These are phyloP conservation scores for Cetraspora pellucida DNA, from an alignment of 192 early-diverging fungal genomes.

Conservation along the genomic window DNA sequence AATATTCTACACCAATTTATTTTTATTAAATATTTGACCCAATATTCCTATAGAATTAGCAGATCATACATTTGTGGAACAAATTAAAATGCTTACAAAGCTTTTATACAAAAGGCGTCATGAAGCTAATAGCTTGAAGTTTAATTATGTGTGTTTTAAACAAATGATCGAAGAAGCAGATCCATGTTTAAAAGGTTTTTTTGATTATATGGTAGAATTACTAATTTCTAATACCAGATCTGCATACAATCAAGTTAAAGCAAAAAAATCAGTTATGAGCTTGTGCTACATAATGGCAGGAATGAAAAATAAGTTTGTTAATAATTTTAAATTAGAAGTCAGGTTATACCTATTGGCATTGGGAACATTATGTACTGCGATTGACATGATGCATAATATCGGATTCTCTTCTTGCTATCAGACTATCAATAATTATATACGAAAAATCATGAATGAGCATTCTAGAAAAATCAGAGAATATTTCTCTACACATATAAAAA, in stretches of 20 bases:
- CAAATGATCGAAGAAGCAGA: neutral
- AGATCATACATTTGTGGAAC: neutral
- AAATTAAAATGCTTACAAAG: neutral
- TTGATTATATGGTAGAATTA: neutral
- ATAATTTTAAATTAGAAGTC: neutral
- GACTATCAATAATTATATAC: neutral
- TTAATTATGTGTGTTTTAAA: neutral
- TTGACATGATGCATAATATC: neutral
- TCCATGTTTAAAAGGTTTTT: neutral
- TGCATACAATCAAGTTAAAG: neutral
- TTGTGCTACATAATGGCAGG: neutral
- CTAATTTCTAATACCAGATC: neutral
- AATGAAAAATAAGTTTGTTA: neutral
- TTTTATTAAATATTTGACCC: no score
- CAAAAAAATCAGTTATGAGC: neutral
- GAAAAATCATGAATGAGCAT: neutral
- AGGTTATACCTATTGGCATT: neutral
- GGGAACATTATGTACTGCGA: neutral
- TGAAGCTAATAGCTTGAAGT: neutral
- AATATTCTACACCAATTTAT: no score
- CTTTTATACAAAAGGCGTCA: neutral
- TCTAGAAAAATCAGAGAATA: neutral
- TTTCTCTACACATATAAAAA: no score
- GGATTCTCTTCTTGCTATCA: neutral
- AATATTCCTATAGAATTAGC: neutral